phyloP scores from a whole-genome alignment of 345 rosid genomes.

The Populus nigra region DNA sequence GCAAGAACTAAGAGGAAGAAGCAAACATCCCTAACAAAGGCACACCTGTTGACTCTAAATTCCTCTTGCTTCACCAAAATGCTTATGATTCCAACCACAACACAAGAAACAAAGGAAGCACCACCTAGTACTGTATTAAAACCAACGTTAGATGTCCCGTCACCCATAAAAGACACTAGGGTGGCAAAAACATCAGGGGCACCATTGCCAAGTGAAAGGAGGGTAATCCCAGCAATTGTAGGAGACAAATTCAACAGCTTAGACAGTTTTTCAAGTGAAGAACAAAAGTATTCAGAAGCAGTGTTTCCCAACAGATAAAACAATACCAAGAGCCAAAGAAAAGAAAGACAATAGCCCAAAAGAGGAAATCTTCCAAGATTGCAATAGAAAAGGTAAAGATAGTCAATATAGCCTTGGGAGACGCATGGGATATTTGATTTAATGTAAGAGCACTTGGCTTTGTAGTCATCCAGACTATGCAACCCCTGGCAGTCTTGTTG shows the following conservation, averaged over 20 bases:
- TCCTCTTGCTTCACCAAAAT: slow-evolving; percentile 36
- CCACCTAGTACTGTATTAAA: slow-evolving; percentile 75
- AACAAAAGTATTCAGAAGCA: slow-evolving; percentile 87
- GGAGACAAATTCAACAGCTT: slow-evolving; percentile 68
- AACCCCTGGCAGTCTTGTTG: slow-evolving; percentile 34
- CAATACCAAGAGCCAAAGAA: slow-evolving; percentile 69
- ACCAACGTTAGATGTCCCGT: slow-evolving; percentile 54
- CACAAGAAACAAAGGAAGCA: slow-evolving; percentile 66
- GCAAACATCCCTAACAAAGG: slow-evolving; percentile 66
- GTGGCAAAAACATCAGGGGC: slow-evolving; percentile 85
- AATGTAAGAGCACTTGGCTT: slow-evolving; percentile 36
- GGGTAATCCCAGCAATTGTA: slow-evolving; percentile 83
- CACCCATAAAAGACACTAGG: slow-evolving; percentile 63
- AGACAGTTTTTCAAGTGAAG: slow-evolving; percentile 71
- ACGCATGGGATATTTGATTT: slow-evolving; percentile 42
- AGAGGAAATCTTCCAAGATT: slow-evolving; percentile 46
- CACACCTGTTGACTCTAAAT: slow-evolving; percentile 42
- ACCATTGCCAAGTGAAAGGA: slow-evolving; percentile 90
- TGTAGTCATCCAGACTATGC: slow-evolving; percentile 37
- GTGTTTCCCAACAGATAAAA: slow-evolving; percentile 84
- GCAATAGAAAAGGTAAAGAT: slow-evolving; percentile 69
- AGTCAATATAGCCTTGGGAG: slow-evolving; percentile 66
- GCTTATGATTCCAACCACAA: slow-evolving; percentile 74
- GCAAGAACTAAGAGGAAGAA: slow-evolving; percentile 60
- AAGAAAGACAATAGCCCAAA: slow-evolving; percentile 49